A percentile compares a stretch with the other conserved stretches of the same genome.
Evolutionary conservation across 306 rosid species (phyloP).

Genomic region (Trichosanthes cucumerina): DNA sequence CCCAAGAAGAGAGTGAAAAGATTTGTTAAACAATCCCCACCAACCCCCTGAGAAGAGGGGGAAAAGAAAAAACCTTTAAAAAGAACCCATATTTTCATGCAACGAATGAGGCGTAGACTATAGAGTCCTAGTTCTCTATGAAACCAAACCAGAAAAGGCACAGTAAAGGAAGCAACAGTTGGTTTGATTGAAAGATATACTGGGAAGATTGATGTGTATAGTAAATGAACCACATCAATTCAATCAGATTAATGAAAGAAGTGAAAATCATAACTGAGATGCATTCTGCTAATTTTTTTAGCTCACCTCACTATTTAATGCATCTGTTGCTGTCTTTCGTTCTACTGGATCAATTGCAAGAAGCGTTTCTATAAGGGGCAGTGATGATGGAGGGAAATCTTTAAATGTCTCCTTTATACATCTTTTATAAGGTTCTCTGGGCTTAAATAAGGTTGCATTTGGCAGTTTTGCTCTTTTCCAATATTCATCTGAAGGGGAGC

Average conservation of each 20-base stretch:
- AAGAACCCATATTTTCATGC: background rate
- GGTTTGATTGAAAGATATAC: background rate
- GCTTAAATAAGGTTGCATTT: conserved; percentile 62
- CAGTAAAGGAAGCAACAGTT: background rate
- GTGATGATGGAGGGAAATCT: conserved; percentile 53
- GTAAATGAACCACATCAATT: conserved; percentile 10
- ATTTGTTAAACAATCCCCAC: background rate
- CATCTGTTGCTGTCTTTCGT: conserved; percentile 53
- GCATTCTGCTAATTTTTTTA: conserved; percentile 8
- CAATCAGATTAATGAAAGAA: conserved; percentile 11
- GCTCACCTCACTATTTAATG: conserved; percentile 53
- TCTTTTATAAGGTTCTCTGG: conserved; percentile 60
- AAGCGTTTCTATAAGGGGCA: conserved; percentile 51
- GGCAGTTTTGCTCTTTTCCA: conserved; percentile 62
- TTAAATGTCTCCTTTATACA: conserved; percentile 50
- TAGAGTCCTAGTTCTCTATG: background rate
- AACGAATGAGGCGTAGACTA: background rate
- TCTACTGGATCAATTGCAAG: conserved; percentile 69
- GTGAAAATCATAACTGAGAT: conserved; percentile 10
- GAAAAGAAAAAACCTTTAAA: background rate
- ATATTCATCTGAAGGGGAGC: conserved; percentile 71
- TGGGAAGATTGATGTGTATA: background rate
- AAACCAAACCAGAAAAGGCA: background rate
- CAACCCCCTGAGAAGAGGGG: background rate
- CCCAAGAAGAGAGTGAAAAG: background rate